These are phyloP conservation scores for Sarcomyxa edulis DNA, from an alignment of 768 basidiomycete genomes.

Conservation along the genomic window DNA sequence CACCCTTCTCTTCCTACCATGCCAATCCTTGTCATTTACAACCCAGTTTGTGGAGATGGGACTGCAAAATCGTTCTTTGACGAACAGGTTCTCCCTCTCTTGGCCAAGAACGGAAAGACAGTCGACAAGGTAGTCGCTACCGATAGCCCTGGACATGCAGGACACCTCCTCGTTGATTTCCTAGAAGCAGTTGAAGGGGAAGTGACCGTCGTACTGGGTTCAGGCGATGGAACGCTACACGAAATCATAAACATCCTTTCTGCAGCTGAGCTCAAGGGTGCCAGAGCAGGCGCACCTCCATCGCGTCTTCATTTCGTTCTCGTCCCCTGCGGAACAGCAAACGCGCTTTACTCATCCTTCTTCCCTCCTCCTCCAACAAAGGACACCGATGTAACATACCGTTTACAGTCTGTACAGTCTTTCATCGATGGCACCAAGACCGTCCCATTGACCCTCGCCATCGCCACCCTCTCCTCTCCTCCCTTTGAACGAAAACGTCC, in stretches of 20 bases:
- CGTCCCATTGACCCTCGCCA: slow-evolving; percentile 48
- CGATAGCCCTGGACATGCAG: slow-evolving; percentile 48
- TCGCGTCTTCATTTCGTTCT: slow-evolving; percentile 43
- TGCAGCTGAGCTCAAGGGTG: slow-evolving; percentile 15
- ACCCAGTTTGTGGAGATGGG: slow-evolving; percentile 67
- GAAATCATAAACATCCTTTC: slow-evolving; percentile 72
- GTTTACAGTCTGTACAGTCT: slow-evolving; percentile 50
- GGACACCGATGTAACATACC: slow-evolving; percentile 28
- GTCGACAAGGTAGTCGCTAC: slow-evolving; percentile 44
- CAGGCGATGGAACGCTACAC: slow-evolving; percentile 91
- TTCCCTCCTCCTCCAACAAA: slow-evolving; percentile 44
- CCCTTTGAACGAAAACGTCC: slow-evolving; percentile 17
- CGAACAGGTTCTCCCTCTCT: slow-evolving; percentile 58
- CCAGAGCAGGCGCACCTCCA: slow-evolving; percentile 10
- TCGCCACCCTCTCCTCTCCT: slow-evolving; percentile 37
- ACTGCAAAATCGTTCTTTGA: slow-evolving; percentile 53
- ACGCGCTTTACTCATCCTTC: slow-evolving; percentile 79
- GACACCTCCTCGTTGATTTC: slow-evolving; percentile 34
- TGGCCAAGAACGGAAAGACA: slow-evolving; percentile 33
- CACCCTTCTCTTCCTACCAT: no score
- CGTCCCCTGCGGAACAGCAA: slow-evolving; percentile 86
- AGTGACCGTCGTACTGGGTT: slow-evolving; percentile 55
- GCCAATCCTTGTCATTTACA: slow-evolving; percentile 57
- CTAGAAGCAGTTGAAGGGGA: slow-evolving; percentile 26
- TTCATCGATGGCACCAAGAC: slow-evolving; percentile 34